A percentile compares a stretch with the other conserved stretches of the same genome.
phyloP scores from a whole-genome alignment of 495 filamentous ascomycete species.

The Aspergillus ellipticus region DNA sequence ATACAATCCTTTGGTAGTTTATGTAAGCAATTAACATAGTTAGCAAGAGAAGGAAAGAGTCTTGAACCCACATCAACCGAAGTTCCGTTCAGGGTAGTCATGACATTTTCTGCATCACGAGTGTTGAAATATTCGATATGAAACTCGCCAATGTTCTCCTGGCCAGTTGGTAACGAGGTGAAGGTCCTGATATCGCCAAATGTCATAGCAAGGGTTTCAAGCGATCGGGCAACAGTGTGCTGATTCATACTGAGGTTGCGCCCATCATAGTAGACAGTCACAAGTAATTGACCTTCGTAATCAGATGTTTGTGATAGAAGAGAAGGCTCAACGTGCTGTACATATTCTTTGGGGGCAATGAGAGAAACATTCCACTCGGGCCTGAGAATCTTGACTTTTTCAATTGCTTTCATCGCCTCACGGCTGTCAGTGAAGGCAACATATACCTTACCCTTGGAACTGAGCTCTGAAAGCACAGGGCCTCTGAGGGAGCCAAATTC shows the following conservation, averaged over 20 bases:
- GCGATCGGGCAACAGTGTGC: slow-evolving; percentile 17
- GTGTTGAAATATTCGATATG: slow-evolving; percentile 55
- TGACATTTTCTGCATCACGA: slow-evolving; percentile 31
- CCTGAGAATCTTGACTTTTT: slow-evolving; percentile 38
- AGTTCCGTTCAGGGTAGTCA: slow-evolving; percentile 40
- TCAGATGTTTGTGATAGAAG: slow-evolving; percentile 30
- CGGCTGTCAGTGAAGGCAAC: slow-evolving; percentile 55
- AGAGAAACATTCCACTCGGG: slow-evolving; percentile 50
- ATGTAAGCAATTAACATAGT: background rate
- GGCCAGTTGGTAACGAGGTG: slow-evolving; percentile 28
- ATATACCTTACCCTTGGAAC: slow-evolving; percentile 43
- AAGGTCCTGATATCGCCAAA: slow-evolving; percentile 55
- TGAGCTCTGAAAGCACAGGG: slow-evolving; percentile 26
- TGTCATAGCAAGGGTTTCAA: slow-evolving; percentile 45
- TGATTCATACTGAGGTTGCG: slow-evolving; percentile 20
- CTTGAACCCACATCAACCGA: slow-evolving; percentile 46
- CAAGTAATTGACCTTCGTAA: slow-evolving; percentile 33
- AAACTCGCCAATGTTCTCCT: slow-evolving; percentile 31
- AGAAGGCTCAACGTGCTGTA: slow-evolving; percentile 22
- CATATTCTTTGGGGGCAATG: slow-evolving; percentile 40
- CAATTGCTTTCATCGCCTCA: slow-evolving; percentile 48
- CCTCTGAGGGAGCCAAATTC: slow-evolving; percentile 32
- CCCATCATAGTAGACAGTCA: slow-evolving; percentile 26
- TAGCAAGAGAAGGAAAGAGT: background rate
- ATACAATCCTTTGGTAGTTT: slow-evolving; percentile 23